phyloP scores from a whole-genome alignment of 2,329 filamentous ascomycete species.

The Colletotrichum noveboracense region DNA sequence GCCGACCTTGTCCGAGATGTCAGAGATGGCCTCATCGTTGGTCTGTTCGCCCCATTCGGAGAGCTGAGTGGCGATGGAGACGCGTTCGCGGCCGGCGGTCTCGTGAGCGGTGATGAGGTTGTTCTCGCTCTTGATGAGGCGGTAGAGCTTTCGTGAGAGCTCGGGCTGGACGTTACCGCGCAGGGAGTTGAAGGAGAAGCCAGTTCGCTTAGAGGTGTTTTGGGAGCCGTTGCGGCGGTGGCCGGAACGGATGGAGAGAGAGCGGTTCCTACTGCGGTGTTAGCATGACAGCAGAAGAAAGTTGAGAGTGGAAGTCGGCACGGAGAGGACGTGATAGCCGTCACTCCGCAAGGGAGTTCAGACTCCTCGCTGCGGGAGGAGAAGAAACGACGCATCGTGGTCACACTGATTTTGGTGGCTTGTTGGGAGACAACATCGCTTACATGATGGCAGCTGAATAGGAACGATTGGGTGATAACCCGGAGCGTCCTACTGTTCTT shows the following conservation, averaged over 20 bases:
- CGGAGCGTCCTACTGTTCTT: neutral
- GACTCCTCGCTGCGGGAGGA: conserved; percentile 7
- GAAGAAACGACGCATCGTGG: conserved; percentile 10
- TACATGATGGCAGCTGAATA: conserved; percentile 1
- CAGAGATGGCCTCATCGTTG: conserved; percentile 82
- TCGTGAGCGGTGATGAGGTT: conserved; percentile 85
- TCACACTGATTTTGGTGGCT: neutral
- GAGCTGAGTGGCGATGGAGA: conserved; percentile 85
- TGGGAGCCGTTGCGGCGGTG: conserved; percentile 48
- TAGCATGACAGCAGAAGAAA: neutral
- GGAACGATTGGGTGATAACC: neutral
- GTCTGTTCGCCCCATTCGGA: conserved; percentile 97
- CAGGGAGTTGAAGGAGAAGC: conserved; percentile 84
- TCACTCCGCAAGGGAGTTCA: neutral
- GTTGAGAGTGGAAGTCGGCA: neutral
- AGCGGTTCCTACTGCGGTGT: conserved; percentile 65
- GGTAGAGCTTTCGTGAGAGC: conserved; percentile 86
- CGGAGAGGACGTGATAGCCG: neutral
- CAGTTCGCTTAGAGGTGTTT: conserved; percentile 38
- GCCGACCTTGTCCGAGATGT: conserved; percentile 94
- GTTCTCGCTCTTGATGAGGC: conserved; percentile 95
- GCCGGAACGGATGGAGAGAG: conserved; percentile 75
- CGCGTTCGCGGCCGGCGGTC: conserved; percentile 81
- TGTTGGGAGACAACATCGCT: neutral
- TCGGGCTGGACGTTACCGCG: conserved; percentile 86